phyloP scores from a whole-genome alignment of 306 rosid genomes.

The Coriaria nepalensis region DNA sequence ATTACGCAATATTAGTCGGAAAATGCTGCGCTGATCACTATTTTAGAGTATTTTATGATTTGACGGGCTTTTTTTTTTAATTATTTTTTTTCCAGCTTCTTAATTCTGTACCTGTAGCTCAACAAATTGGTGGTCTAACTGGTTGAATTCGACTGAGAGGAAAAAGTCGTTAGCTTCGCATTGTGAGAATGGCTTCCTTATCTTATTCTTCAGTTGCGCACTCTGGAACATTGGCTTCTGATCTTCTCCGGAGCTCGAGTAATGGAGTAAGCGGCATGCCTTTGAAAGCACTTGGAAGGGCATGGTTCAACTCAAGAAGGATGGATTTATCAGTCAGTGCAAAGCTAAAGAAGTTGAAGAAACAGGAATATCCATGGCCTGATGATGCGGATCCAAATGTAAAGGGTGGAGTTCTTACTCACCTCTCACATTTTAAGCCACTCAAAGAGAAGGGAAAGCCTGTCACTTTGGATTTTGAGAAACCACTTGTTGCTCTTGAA shows the following conservation, averaged over 20 bases:
- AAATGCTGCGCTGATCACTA: not conserved
- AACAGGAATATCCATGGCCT: slow-evolving; percentile 83
- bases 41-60: not conserved
- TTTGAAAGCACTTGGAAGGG: slow-evolving; percentile 49
- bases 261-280: slow-evolving; percentile 55
- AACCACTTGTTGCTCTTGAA: slow-evolving; percentile 60
- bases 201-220: slow-evolving; percentile 41
- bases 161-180: slow-evolving; percentile 11
- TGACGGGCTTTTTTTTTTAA: slow-evolving; percentile 3
- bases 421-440: slow-evolving; percentile 75
- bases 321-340: slow-evolving; percentile 45
- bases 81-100: not conserved
- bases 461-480: slow-evolving; percentile 67
- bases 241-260: slow-evolving; percentile 68
- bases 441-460: slow-evolving; percentile 62
- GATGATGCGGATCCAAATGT: slow-evolving; percentile 75
- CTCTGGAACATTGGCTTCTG: slow-evolving; percentile 56
- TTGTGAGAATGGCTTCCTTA: slow-evolving; percentile 47
- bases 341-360: slow-evolving; percentile 63
- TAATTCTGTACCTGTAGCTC: slow-evolving; percentile 12
- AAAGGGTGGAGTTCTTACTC: slow-evolving; percentile 55
- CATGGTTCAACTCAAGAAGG: slow-evolving; percentile 30
- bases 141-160: slow-evolving; percentile 27
- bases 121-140: slow-evolving; percentile 21
- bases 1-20: not conserved